These are phyloP conservation scores for Gyromitra esculenta DNA, from an alignment of 2,329 filamentous ascomycete genomes.

Conservation along the genomic window DNA sequence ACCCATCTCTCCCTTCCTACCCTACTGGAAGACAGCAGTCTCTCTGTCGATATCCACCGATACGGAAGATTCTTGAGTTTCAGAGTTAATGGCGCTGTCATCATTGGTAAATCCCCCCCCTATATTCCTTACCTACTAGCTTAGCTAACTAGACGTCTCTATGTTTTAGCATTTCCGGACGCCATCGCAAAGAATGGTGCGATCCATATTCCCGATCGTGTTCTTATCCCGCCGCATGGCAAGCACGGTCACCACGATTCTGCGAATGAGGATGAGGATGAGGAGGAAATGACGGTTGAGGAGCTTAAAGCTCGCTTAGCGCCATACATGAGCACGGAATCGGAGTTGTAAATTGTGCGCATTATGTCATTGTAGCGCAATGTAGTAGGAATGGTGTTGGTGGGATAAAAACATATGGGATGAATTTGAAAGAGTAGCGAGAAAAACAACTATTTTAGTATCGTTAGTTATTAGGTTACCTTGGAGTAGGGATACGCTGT, in stretches of 20 bases:
- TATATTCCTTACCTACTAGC: neutral
- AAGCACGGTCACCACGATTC: slow-evolving; percentile 59
- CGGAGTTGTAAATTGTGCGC: slow-evolving; percentile 48
- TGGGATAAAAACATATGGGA: neutral
- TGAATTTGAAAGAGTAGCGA: neutral
- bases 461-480: neutral
- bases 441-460: neutral
- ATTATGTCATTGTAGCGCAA: neutral
- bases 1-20: slow-evolving; percentile 78
- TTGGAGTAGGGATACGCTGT: neutral
- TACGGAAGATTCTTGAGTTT: slow-evolving; percentile 76
- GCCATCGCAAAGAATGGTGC: slow-evolving; percentile 81
- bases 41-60: slow-evolving; percentile 76
- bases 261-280: slow-evolving; percentile 61
- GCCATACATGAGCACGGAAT: slow-evolving; percentile 61
- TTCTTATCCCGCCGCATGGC: slow-evolving; percentile 79
- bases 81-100: slow-evolving; percentile 77
- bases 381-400: neutral
- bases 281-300: slow-evolving; percentile 66
- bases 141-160: neutral
- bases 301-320: slow-evolving; percentile 69
- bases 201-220: slow-evolving; percentile 76
- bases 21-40: slow-evolving; percentile 71
- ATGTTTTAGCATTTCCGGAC: slow-evolving; percentile 63
- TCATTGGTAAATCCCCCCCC: slow-evolving; percentile 53